Evolutionary conservation across 2,329 filamentous ascomycete species (phyloP).

Genomic region (Aspergillus texensis): DNA sequence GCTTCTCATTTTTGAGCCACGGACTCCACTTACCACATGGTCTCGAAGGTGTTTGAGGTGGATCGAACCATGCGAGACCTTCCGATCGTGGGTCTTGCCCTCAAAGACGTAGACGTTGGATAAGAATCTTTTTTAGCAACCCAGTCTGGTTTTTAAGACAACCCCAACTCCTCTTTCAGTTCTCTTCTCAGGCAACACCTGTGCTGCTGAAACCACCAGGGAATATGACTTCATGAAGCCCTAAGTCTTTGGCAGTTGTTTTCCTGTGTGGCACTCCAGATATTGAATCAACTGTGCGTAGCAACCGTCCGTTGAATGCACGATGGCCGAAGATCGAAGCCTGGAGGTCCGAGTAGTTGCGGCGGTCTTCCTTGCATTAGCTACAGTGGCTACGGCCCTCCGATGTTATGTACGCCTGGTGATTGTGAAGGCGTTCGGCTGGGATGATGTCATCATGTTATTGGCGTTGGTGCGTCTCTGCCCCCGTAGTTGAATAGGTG

Average conservation of each 20-base stretch:
- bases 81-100: neutral
- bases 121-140: neutral
- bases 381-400: slow-evolving; percentile 40
- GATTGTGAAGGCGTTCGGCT: slow-evolving; percentile 43
- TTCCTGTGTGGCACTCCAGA: neutral
- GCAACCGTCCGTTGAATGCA: neutral
- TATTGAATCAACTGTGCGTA: neutral
- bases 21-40: neutral
- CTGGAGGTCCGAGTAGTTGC: slow-evolving; percentile 25
- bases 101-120: neutral
- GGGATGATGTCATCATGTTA: slow-evolving; percentile 39
- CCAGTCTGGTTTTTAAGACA: neutral
- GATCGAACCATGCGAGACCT: neutral
- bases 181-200: neutral
- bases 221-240: neutral
- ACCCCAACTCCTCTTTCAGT: neutral
- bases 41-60: neutral
- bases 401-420: slow-evolving; percentile 45
- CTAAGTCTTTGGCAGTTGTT: neutral
- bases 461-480: slow-evolving; percentile 29
- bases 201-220: neutral
- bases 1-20: neutral
- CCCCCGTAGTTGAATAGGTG: no score
- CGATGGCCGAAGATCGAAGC: slow-evolving; percentile 17
- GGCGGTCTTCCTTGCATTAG: slow-evolving; percentile 44